A percentile compares a stretch with the other conserved stretches of the same genome.
Conservation (phyloP, 2,329 filamentous ascomycete genomes). For the Periconia sp. region DNA sequence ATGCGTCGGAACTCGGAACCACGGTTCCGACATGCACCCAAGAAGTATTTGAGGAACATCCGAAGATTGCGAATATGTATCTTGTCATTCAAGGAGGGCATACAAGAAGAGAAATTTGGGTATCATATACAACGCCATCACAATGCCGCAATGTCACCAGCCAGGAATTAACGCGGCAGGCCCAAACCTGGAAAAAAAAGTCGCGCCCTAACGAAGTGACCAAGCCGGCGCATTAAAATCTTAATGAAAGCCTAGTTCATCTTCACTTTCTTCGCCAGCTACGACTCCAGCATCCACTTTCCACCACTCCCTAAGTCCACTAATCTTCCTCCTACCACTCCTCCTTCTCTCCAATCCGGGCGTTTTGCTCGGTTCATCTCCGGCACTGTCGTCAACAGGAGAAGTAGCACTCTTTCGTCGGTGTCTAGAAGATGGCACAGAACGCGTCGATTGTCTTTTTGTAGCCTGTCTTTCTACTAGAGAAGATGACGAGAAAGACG, state of each 20-base stretch:
- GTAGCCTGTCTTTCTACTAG: neutral
- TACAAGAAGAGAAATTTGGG: too few species aligned
- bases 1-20: constrained; percentile 22
- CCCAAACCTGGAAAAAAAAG: too few species aligned
- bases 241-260: constrained; percentile 42
- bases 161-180: too few species aligned
- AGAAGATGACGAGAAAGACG: constrained; percentile 5
- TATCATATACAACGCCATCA: too few species aligned
- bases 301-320: constrained; percentile 17
- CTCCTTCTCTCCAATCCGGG: constrained; percentile 4
- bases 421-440: too few species aligned
- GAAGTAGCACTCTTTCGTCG: too few species aligned
- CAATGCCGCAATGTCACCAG: too few species aligned
- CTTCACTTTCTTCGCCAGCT: constrained; percentile 32
- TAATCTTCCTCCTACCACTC: constrained; percentile 2
- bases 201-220: too few species aligned
- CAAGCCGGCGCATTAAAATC: too few species aligned
- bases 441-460: neutral
- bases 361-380: constrained; percentile 7
- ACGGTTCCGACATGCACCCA: constrained; percentile 7
- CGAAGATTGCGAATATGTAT: too few species aligned
- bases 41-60: neutral
- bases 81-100: too few species aligned
- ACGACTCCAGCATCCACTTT: constrained; percentile 6
- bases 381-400: neutral